Conservation (phyloP, 225 moss, liverwort and hornwort genomes). For the Ulota crispa region DNA sequence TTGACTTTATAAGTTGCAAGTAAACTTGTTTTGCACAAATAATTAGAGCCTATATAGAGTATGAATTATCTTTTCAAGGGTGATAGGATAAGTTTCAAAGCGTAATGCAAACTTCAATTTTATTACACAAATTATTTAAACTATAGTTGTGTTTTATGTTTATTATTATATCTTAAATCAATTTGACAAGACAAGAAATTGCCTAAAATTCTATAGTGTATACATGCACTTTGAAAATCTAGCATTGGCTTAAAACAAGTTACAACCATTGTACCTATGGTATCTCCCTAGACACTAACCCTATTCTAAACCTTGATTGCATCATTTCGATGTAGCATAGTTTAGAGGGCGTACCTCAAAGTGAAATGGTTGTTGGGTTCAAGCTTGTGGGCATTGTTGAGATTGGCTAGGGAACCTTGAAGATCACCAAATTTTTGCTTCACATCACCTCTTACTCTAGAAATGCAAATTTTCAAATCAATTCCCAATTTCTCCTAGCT, state of each 20-base stretch:
- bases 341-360: neutral
- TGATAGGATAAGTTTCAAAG: too few relatives aligned
- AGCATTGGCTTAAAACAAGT: neutral
- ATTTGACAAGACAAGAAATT: neutral
- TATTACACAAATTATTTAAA: neutral
- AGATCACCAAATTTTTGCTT: constrained; percentile 42
- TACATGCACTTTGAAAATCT: neutral
- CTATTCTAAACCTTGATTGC: neutral
- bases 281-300: neutral
- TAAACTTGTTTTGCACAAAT: neutral
- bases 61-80: too few relatives aligned
- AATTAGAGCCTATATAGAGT: neutral
- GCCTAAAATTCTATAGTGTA: neutral
- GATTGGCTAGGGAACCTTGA: constrained; percentile 23
- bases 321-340: neutral
- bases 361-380: constrained; percentile 35
- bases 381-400: constrained; percentile 23
- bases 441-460: constrained; percentile 41
- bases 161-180: neutral
- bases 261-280: neutral
- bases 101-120: neutral
- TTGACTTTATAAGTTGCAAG: neutral
- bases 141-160: neutral
- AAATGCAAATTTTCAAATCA: neutral
- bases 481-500: neutral